Conservation (phyloP, 257 asterid species). For the Solanum microdontum region DNA sequence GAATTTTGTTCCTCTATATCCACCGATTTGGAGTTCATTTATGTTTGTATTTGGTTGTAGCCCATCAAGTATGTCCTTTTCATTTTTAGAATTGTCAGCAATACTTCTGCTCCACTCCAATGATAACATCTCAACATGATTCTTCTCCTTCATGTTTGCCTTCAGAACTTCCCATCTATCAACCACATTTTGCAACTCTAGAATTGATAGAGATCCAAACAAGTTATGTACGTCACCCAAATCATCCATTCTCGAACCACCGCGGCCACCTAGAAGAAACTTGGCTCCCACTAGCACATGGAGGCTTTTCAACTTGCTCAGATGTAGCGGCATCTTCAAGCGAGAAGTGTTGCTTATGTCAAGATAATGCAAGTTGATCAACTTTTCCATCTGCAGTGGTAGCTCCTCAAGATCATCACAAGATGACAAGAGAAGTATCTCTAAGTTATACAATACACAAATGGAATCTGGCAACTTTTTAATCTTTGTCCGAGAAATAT, state of each 20-base stretch:
- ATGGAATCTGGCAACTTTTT: neutral
- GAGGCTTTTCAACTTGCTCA: neutral
- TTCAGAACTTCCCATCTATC: neutral
- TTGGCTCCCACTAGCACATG: neutral
- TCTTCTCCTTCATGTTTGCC: neutral
- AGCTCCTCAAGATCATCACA: neutral
- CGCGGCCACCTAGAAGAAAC: neutral
- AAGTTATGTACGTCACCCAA: neutral
- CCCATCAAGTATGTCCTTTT: neutral
- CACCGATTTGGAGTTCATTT: neutral
- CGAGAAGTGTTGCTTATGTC: neutral
- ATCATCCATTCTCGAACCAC: neutral
- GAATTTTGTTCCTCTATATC: neutral
- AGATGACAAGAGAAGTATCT: neutral
- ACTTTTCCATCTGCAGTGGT: neutral
- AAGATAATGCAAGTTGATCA: neutral
- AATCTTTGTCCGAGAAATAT: neutral
- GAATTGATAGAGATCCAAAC: neutral
- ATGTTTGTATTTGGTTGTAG: neutral
- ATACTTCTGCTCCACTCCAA: neutral
- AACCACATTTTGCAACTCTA: neutral
- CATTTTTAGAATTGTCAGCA: neutral
- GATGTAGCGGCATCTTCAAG: neutral
- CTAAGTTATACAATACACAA: neutral
- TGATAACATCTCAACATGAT: neutral